Percentiles rank a stretch among this genome's conserved stretches.
phyloP scores from a whole-genome alignment of 1,284 basidiomycete genomes.

The Exobasidium cylindrosporum region DNA sequence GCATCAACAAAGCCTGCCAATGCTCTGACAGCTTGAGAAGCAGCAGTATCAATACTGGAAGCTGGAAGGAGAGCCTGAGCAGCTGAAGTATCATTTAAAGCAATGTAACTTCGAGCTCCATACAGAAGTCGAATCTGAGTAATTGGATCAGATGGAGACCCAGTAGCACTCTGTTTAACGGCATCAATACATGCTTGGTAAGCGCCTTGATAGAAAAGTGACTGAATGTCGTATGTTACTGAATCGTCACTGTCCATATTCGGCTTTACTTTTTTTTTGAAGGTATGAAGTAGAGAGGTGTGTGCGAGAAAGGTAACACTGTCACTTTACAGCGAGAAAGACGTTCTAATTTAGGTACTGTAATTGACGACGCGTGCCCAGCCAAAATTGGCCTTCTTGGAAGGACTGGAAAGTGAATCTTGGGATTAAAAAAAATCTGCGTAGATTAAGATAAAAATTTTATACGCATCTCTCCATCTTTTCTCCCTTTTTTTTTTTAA shows the following conservation, averaged over 20 bases:
- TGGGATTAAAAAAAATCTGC: too few relatives aligned
- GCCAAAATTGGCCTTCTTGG: too few relatives aligned
- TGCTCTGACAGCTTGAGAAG: constrained; percentile 30
- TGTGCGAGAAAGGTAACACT: not conserved
- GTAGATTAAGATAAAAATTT: too few relatives aligned
- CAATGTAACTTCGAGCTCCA: constrained; percentile 47
- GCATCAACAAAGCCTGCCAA: constrained; percentile 44
- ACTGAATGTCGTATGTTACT: constrained; percentile 40
- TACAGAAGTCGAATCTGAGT: constrained; percentile 38
- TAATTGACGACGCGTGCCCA: too few relatives aligned
- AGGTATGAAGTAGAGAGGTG: too few relatives aligned
- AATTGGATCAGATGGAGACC: constrained; percentile 23
- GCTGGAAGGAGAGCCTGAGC: constrained; percentile 34
- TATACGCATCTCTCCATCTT: too few relatives aligned
- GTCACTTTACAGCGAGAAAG: too few relatives aligned
- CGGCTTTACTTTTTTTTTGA: too few relatives aligned
- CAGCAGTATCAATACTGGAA: constrained; percentile 13
- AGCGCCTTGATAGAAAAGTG: constrained; percentile 52
- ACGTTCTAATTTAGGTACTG: too few relatives aligned
- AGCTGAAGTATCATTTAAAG: constrained; percentile 29
- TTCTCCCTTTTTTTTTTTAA: too few relatives aligned
- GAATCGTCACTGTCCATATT: constrained; percentile 8
- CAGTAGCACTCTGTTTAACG: constrained; percentile 20
- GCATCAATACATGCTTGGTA: constrained; percentile 45
- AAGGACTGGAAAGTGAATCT: too few relatives aligned